Percentiles rank a stretch among this genome's conserved stretches.
These are phyloP conservation scores for Fraxinus anomala DNA, from an alignment of 257 asterid species.

Conservation along the genomic window DNA sequence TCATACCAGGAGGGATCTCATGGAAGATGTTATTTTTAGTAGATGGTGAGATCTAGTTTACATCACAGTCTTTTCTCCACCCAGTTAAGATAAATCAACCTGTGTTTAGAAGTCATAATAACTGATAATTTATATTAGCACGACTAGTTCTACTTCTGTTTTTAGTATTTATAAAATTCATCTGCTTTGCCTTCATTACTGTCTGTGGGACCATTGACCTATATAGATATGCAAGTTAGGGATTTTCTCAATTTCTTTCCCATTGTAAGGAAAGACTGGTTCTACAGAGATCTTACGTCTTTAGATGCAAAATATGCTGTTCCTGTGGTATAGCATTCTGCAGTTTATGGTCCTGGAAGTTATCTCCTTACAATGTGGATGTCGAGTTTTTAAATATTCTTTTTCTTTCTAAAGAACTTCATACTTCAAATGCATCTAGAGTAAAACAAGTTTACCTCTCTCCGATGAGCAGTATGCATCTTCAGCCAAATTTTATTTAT, in stretches of 20 bases:
- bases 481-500: background rate
- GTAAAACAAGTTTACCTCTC: background rate
- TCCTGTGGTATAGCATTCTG: background rate
- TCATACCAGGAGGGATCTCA: slow-evolving; percentile 68
- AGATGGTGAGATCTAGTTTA: slow-evolving; percentile 53
- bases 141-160: background rate
- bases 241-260: background rate
- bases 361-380: background rate
- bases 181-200: background rate
- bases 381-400: background rate
- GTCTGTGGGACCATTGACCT: background rate
- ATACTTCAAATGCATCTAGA: background rate
- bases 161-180: background rate
- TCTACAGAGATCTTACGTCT: background rate
- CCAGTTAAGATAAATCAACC: background rate
- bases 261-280: background rate
- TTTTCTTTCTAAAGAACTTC: background rate
- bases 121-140: background rate
- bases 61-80: background rate
- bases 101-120: background rate
- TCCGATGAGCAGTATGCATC: background rate
- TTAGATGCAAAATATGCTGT: background rate
- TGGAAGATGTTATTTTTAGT: slow-evolving; percentile 79
- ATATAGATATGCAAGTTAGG: background rate
- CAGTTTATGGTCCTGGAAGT: background rate